A percentile compares a stretch with the other conserved stretches of the same genome.
Evolutionary conservation across 2,329 filamentous ascomycete genomes (phyloP).

Genomic region (Epichloe elymi): DNA sequence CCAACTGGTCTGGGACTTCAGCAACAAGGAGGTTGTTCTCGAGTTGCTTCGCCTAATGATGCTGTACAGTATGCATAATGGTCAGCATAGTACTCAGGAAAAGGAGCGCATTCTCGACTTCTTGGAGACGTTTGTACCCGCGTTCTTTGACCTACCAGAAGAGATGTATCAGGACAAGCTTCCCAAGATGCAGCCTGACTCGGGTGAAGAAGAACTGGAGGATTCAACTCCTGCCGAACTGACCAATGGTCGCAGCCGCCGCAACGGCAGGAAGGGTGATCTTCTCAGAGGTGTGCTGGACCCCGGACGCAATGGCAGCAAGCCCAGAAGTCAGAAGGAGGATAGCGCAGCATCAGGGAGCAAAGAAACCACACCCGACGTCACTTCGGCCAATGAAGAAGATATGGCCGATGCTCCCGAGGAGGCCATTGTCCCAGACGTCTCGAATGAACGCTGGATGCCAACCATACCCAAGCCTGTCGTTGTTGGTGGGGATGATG

Average conservation of each 20-base stretch:
- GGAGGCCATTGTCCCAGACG: constrained; percentile 46
- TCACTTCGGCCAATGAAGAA: constrained; percentile 63
- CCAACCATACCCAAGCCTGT: constrained; percentile 44
- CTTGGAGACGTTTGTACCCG: constrained; percentile 61
- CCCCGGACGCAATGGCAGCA: constrained; percentile 57
- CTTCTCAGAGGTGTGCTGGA: constrained; percentile 80
- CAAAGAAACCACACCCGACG: constrained; percentile 80
- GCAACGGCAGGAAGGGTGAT: constrained; percentile 64
- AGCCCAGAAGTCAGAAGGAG: constrained; percentile 60
- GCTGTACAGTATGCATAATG: constrained; percentile 53
- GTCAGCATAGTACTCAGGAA: constrained; percentile 57
- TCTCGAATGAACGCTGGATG: constrained; percentile 52
- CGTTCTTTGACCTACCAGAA: constrained; percentile 64
- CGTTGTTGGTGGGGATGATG: constrained; percentile 39
- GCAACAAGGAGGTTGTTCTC: constrained; percentile 54
- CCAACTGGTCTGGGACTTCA: constrained; percentile 66
- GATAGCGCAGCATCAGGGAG: constrained; percentile 66
- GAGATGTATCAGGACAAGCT: constrained; percentile 55
- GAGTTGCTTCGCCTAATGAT: constrained; percentile 51
- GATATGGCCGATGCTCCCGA: constrained; percentile 53
- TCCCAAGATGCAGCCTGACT: constrained; percentile 54
- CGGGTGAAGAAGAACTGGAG: constrained; percentile 66
- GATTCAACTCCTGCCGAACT: constrained; percentile 59
- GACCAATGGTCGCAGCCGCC: constrained; percentile 53
- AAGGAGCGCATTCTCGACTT: constrained; percentile 64